Conservation (phyloP, 306 rosid genomes). For the Ammopiptanthus mongolicus region DNA sequence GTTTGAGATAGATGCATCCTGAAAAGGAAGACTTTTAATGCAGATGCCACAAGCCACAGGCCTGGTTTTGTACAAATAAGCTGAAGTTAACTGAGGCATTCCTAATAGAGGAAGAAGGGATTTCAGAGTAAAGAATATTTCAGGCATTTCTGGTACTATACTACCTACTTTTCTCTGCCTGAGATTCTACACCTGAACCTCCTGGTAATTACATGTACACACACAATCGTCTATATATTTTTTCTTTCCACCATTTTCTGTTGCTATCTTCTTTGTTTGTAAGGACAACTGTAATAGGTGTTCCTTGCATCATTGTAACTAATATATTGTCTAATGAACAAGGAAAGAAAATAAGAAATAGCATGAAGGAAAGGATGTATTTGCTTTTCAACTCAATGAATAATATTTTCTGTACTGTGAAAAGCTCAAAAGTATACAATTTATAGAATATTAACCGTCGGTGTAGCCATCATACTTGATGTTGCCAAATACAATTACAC, state of each 20-base stretch:
- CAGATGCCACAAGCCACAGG: slow-evolving; percentile 11
- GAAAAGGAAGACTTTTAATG: background rate
- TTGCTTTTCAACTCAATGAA: background rate
- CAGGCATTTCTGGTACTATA: too few species aligned
- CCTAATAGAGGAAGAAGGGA: slow-evolving; percentile 15
- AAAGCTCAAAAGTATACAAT: background rate
- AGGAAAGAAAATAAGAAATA: background rate
- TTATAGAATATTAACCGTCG: background rate
- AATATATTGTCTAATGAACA: slow-evolving; percentile 12
- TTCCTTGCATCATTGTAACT: slow-evolving; percentile 21
- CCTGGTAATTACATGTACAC: background rate
- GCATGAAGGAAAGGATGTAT: background rate
- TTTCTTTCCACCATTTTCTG: too few species aligned
- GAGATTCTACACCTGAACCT: slow-evolving; percentile 9
- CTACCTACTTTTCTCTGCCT: too few species aligned
- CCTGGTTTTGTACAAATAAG: slow-evolving; percentile 13
- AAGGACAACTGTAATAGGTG: too few species aligned
- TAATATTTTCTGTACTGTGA: background rate
- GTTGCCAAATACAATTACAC: background rate
- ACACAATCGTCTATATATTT: background rate
- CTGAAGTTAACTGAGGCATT: background rate
- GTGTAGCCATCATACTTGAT: background rate
- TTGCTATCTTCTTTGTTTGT: too few species aligned
- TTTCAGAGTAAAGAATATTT: slow-evolving; percentile 11
- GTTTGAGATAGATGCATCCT: slow-evolving; percentile 7